A percentile compares a stretch with the other conserved stretches of the same genome.
These are phyloP conservation scores for Umbilicaria muhlenbergii DNA, from an alignment of 495 filamentous ascomycete genomes.

Conservation along the genomic window DNA sequence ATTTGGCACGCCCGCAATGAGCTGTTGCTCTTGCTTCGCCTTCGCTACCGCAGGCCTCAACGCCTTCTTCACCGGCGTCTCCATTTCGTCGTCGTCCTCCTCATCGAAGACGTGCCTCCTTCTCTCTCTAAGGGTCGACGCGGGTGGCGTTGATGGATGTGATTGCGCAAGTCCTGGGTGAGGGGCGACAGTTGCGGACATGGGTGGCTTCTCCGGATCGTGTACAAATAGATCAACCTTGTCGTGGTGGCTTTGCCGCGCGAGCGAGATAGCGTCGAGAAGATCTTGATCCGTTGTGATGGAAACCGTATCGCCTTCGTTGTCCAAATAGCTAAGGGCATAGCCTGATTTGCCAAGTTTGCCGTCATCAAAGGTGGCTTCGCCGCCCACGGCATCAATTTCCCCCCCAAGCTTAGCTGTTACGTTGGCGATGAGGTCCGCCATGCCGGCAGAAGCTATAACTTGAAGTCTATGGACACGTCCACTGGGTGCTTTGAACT, in stretches of 20 bases:
- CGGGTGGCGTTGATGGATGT: conserved; percentile 34
- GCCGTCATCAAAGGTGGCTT: conserved; percentile 57
- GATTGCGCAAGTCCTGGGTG: conserved; percentile 36
- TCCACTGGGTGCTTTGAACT: conserved; percentile 96
- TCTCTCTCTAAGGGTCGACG: conserved; percentile 42
- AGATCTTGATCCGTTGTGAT: conserved; percentile 94
- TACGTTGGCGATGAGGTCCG: conserved; percentile 64
- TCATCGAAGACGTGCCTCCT: conserved; percentile 32
- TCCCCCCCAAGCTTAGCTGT: conserved; percentile 79
- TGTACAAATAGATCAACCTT: conserved; percentile 98
- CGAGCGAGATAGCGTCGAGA: conserved; percentile 72
- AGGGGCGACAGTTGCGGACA: conserved; percentile 50
- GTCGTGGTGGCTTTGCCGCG: conserved; percentile 58
- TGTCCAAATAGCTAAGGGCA: conserved; percentile 90
- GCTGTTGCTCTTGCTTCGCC: conserved; percentile 43
- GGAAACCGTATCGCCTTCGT: conserved; percentile 93
- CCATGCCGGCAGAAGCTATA: conserved; percentile 61
- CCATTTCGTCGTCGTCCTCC: conserved; percentile 48
- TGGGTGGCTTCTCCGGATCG: conserved; percentile 72
- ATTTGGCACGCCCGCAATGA: conserved; percentile 87
- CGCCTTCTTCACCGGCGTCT: conserved; percentile 29
- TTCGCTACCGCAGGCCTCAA: conserved; percentile 20
- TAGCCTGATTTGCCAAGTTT: conserved; percentile 68
- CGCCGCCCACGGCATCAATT: conserved; percentile 71
- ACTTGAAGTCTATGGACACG: conserved; percentile 89